Conservation (phyloP, 139 green algal species). For the Axilococcus clingmanii region DNA sequence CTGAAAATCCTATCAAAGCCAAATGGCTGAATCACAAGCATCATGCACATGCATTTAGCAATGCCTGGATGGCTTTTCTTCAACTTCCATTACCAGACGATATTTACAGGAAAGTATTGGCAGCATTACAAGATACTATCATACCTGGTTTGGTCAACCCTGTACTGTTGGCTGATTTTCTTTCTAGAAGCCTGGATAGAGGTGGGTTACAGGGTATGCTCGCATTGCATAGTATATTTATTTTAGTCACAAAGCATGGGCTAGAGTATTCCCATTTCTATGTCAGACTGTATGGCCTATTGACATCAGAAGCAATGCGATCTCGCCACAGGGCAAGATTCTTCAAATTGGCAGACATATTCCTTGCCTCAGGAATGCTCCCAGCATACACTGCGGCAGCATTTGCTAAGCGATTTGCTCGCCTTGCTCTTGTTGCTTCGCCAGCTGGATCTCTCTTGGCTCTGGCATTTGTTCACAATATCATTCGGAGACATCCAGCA, state of each 20-base stretch:
- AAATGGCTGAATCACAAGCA: constrained; percentile 47
- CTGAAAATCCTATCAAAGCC: not conserved
- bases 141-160: constrained; percentile 71
- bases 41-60: constrained; percentile 31
- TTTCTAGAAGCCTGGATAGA: constrained; percentile 57
- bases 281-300: constrained; percentile 60
- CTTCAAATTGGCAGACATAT: constrained; percentile 83
- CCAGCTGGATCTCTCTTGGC: constrained; percentile 53
- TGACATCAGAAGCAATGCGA: constrained; percentile 40
- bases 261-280: constrained; percentile 91
- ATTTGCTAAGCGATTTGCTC: constrained; percentile 86
- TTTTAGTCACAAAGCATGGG: constrained; percentile 79
- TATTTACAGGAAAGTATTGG: constrained; percentile 57
- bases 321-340: constrained; percentile 61
- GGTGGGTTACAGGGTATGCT: constrained; percentile 80
- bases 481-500: constrained; percentile 82
- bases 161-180: constrained; percentile 80
- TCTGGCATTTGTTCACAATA: constrained; percentile 91
- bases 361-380: constrained; percentile 79
- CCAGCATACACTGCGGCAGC: constrained; percentile 90
- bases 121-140: constrained; percentile 50
- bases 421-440: constrained; percentile 51
- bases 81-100: constrained; percentile 55
- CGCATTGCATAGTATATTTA: constrained; percentile 86
- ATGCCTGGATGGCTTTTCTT: constrained; percentile 80